Percentiles rank a stretch among this genome's conserved stretches.
Evolutionary conservation across 805 yeast genomes (phyloP).

Genomic region (Suhomyces faveliae): DNA sequence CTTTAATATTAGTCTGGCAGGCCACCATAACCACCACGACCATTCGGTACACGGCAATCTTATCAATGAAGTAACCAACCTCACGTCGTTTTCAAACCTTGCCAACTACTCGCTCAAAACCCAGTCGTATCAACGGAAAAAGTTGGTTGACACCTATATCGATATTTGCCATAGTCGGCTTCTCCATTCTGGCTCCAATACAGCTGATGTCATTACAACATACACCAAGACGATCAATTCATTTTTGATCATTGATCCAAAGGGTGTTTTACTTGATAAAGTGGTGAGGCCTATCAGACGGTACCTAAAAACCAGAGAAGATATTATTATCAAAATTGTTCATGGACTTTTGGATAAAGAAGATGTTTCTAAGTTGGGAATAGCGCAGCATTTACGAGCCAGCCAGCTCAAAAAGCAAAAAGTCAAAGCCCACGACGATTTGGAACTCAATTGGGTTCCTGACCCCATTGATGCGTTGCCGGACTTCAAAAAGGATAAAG

Average conservation of each 20-base stretch:
- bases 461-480: constrained; percentile 91
- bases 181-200: constrained; percentile 79
- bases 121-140: constrained; percentile 46
- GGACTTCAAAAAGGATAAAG: constrained; percentile 63
- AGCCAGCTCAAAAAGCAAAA: constrained; percentile 6
- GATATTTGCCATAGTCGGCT: constrained; percentile 43
- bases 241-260: constrained; percentile 76
- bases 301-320: constrained; percentile 69
- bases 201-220: constrained; percentile 64
- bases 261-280: constrained; percentile 77
- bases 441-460: constrained; percentile 68
- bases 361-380: constrained; percentile 43
- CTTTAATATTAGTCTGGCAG: background rate
- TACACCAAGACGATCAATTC: constrained; percentile 72
- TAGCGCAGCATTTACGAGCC: constrained; percentile 52
- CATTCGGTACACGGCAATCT: constrained; percentile 1
- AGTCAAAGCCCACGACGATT: constrained; percentile 21
- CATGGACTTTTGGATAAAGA: constrained; percentile 59
- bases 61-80: constrained; percentile 4
- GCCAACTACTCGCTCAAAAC: constrained; percentile 20
- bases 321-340: constrained; percentile 68
- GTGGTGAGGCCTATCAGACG: constrained; percentile 74
- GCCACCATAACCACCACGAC: background rate
- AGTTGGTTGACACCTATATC: constrained; percentile 52
- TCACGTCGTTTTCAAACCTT: constrained; percentile 12